Conservation (phyloP, 2,329 filamentous ascomycete species). For the Madurella fahalii region DNA sequence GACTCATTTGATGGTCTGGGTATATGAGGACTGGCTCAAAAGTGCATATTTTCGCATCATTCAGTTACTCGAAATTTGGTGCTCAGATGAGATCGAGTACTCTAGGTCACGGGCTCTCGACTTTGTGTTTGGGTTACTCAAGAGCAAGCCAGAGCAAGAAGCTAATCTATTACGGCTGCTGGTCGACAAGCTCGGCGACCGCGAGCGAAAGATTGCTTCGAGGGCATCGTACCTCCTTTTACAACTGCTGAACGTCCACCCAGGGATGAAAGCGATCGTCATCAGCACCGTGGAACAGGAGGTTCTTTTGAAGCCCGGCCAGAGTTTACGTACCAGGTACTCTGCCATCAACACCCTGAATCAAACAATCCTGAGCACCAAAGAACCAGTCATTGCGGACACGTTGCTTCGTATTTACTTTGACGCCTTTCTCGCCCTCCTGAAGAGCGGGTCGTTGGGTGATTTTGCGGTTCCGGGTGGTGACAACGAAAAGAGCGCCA, state of each 20-base stretch:
- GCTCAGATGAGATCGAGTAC: constrained; percentile 91
- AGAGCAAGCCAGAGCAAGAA: constrained; percentile 96
- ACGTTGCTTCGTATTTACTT: constrained; percentile 89
- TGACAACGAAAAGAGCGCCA: constrained; percentile 36
- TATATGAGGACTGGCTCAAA: constrained; percentile 94
- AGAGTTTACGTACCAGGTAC: constrained; percentile 85
- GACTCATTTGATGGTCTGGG: constrained; percentile 79
- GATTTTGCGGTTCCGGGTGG: constrained; percentile 39
- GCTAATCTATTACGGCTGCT: constrained; percentile 85
- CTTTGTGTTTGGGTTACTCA: constrained; percentile 85
- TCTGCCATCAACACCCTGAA: constrained; percentile 96
- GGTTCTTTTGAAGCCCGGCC: constrained; percentile 78
- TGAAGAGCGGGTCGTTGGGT: constrained; percentile 58
- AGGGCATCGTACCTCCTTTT: constrained; percentile 89
- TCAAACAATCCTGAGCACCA: constrained; percentile 85
- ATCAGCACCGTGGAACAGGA: constrained; percentile 83
- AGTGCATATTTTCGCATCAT: constrained; percentile 89
- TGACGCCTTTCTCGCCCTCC: constrained; percentile 73
- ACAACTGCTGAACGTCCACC: constrained; percentile 83
- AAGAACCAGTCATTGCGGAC: constrained; percentile 76
- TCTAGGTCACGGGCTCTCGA: constrained; percentile 83
- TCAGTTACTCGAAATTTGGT: constrained; percentile 88
- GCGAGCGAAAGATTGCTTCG: constrained; percentile 91
- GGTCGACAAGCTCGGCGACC: constrained; percentile 95
- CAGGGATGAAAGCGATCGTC: constrained; percentile 88